Evolutionary conservation across 176 grass and related monocot genomes (phyloP), one percentile per base, ranked within the genome.

Genomic region (Poa pratensis): DNA sequence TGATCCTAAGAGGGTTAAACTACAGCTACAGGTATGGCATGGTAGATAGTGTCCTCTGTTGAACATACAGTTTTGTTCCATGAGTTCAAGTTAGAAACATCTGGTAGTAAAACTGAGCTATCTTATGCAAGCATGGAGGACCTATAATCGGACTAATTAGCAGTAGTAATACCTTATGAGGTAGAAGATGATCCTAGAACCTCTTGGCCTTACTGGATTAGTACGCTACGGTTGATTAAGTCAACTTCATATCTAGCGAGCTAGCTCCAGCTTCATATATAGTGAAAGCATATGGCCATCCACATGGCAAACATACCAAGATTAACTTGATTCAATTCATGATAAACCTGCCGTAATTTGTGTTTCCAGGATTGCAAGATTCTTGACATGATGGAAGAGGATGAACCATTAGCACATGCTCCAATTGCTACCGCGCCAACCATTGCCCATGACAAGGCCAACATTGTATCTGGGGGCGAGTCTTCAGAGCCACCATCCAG

Each of bases 1-100:
- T 72, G 85, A 87, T 71, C 89, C 86, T 40, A 94, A 91, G 75
- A 94, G 85, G 70, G 74, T 86, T 27, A 94, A 75, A 82, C 58
- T 89, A 49, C 67, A 94, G 89, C 16, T 67, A 3, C 17, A 37
- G 65, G 77, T 69, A 85, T 37, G 54, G 69, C 35, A 45, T 68
- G 35, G 35, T 43, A 70, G 39, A n/a, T 72, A 16, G 39, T 81
- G 20, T 13, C 11, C 24, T 32, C 1, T 42, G 3, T 7, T 14
- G 19, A 70, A 4, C 9, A 70, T 70, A 23, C 37, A 23, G 11
- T 70, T 70, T 70, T 70, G 67, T 43, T 70, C 22, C 67, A 43
- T 42, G 37, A 70, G 67, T 23, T 43, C 7, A 5, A n/a, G 67
- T 37, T 43, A 43, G 20, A 61, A 26, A 61, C 23, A 61, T 9